Base-by-base conservation (phyloP, 2,329 filamentous ascomycete genomes). In the Thelonectria rubi region DNA sequence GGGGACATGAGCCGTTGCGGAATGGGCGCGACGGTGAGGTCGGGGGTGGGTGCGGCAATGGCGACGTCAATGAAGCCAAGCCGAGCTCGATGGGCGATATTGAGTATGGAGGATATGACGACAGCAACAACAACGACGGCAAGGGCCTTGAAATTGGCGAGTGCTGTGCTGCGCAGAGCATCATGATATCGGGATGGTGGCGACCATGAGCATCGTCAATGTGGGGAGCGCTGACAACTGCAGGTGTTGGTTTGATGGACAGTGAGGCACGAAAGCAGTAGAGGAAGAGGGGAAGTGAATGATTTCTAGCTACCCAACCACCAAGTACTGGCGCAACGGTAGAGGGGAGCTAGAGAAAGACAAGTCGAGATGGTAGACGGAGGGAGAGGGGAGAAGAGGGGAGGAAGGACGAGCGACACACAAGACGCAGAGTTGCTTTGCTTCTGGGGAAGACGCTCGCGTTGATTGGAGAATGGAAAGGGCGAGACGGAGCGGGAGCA, bases 101-200 rank as follows among this genome's bases (percentile, higher is more conserved):
- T 46, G 48, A 60, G 40, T 59, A 60, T 37, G 63, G 50, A 40
- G 64, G 46, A 20, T 34, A 58, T 24, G 53, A 24, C 53, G 34
- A 51, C 45, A 47, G 30, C 55, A 56, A 66, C 61, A 60, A 63
- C 61, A 60, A 63, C 54, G 51, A 62, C 60, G 70, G 65, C 63
- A 62, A 64, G 45, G 66, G 72, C 74, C 71, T 66, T 70, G 66
- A 64, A 63, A 68, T 69, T 66, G 74, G 75, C 75, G 74, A 71
- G 61, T 65, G 62, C 65, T 70, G 66, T 66, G 71, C 72, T 77
- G 73, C 75, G 70, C 75, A 74, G 74, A 73, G 75, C 76, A 76
- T 81, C 79, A 81, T 81, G 72, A 77, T 80, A 77, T 75, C 75
- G 72, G 73, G 66, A 63, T 66, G 64, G 69, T 69, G 62, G 63